These are phyloP conservation scores for Ogataea methanolica DNA, from an alignment of 805 yeast species.

Conservation along the genomic window DNA sequence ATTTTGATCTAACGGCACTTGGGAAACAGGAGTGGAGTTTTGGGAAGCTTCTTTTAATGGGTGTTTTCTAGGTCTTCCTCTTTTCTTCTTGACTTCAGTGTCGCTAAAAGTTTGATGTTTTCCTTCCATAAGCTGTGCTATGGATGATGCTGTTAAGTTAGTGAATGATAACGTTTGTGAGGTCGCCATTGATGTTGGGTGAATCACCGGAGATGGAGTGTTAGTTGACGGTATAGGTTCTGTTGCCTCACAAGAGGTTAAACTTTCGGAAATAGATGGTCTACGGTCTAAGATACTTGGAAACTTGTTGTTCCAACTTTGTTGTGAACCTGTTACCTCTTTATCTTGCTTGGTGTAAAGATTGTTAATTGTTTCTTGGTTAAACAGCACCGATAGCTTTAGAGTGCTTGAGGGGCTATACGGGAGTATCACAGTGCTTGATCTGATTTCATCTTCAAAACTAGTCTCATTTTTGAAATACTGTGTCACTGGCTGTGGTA, in stretches of 20 bases:
- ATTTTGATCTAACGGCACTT: not conserved
- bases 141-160: not conserved
- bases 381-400: no score
- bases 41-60: conserved; percentile 2
- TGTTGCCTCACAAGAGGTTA: not conserved
- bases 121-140: not conserved
- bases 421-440: conserved; percentile 2
- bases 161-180: not conserved
- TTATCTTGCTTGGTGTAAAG: no score
- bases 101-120: no score
- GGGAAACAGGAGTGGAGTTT: not conserved
- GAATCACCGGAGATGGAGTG: not conserved
- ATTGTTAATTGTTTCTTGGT: no score
- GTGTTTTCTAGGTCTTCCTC: conserved; percentile 25
- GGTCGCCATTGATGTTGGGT: not conserved
- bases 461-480: conserved; percentile 1
- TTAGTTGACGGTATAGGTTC: not conserved
- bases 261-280: no score
- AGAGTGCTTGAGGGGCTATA: not conserved
- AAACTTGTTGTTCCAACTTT: no score
- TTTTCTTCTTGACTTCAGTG: not conserved
- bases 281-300: no score
- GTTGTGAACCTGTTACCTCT: no score
- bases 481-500: conserved; percentile 15
- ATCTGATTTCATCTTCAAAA: conserved; percentile 3